Evolutionary conservation across 1,139 yeast genomes (phyloP).

Genomic region (Nakaseomyces bracarensis): DNA sequence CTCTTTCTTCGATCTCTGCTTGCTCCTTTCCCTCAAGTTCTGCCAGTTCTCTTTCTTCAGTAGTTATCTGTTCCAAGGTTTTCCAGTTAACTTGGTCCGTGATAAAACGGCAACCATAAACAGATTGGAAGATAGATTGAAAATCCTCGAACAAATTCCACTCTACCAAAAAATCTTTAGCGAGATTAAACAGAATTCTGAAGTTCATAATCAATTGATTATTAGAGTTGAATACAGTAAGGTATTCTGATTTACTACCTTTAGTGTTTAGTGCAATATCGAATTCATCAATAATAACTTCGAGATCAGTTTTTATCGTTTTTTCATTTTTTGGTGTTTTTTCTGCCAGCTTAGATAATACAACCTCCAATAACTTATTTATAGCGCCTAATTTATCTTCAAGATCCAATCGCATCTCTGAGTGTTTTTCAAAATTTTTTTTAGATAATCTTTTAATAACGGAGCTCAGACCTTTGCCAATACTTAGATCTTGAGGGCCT

Average conservation of each 20-base stretch:
- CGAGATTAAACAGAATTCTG: conserved; percentile 24
- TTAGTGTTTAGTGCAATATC: conserved; percentile 21
- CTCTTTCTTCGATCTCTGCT: neutral
- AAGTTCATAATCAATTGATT: conserved; percentile 24
- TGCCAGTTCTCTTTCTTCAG: conserved; percentile 14
- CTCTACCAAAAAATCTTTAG: conserved; percentile 14
- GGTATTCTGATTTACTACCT: conserved; percentile 24
- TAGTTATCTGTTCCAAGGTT: conserved; percentile 8
- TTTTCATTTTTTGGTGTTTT: conserved; percentile 8
- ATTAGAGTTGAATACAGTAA: conserved; percentile 24
- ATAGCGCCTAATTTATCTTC: conserved; percentile 22
- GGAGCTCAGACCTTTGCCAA: conserved; percentile 17
- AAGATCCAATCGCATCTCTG: conserved; percentile 24
- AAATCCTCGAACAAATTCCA: conserved; percentile 21
- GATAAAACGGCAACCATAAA: conserved; percentile 18
- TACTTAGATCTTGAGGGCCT: conserved; percentile 29
- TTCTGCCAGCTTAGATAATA: conserved; percentile 10
- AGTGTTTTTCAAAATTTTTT: conserved; percentile 25
- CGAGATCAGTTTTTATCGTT: conserved; percentile 18
- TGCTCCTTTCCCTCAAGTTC: conserved; percentile 9
- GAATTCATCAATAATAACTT: conserved; percentile 26
- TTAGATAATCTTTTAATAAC: conserved; percentile 26
- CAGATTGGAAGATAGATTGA: conserved; percentile 16
- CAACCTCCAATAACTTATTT: conserved; percentile 20
- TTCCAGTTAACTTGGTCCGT: conserved; percentile 20